Evolutionary conservation across 164 flowering plant genomes (phyloP), one percentile per base, ranked within the genome.

Genomic region (Tetrastigma voinierianum): DNA sequence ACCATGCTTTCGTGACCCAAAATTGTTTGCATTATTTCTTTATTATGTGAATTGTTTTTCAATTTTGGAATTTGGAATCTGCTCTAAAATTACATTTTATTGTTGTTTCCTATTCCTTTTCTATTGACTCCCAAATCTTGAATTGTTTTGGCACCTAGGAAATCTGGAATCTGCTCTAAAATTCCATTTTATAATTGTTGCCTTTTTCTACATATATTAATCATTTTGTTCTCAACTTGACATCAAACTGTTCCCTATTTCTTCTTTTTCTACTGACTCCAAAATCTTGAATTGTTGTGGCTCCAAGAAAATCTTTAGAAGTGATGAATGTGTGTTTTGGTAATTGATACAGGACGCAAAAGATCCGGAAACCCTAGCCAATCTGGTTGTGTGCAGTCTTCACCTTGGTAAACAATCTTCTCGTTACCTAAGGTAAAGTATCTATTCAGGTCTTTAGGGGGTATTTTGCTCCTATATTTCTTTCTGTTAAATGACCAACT

Each of bases 331-430:
- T 9, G 21, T 40, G 56, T 23, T 57, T 61, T 59, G 23, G 14
- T 70, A 53, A 24, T 51, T 70, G 54, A 16, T 59, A 54, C 87
- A 95, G 99, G 97, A 95, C 87, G 91, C 97, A n/a, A 95, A 86
- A 82, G 98, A 95, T 80, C 84, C 94, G 21, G 97, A 92, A 80
- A 89, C 97, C 59, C 79, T 95, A 53, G 96, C 98, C 54, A 92
- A 95, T 70, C 80, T 95, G 67, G 74, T 89, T 61, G 98, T 92
- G 17, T 94, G 97, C 82, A 69, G 90, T 78, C 98, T 95, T 74
- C 98, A 95, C 76, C 78, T 90, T 49, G 96, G 96, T 24, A 95
- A 92, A 78, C 70, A 90, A 51, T 70, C 97, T 65, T 84, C 97
- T 24, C 96, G 97, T 46, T 95, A 70, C 67, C 80, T 95, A 64